Conservation (phyloP, 495 filamentous ascomycete species). For the Staphylotrichum tortipilum region DNA sequence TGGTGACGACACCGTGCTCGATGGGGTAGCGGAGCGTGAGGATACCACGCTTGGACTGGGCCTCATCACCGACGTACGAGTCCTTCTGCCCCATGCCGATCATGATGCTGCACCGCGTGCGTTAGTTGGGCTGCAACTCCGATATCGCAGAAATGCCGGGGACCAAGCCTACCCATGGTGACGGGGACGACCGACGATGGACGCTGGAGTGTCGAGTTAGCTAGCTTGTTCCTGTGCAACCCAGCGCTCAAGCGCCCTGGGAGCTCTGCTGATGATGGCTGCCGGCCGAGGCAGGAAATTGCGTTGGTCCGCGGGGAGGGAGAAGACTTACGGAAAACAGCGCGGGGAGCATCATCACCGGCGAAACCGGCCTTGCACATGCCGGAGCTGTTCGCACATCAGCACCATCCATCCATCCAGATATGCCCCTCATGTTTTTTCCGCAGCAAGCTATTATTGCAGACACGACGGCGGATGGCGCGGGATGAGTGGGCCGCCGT, state of each 20-base stretch:
- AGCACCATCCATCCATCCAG: slow-evolving; percentile 32
- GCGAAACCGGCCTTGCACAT: slow-evolving; percentile 99
- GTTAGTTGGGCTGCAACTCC: slow-evolving; percentile 11
- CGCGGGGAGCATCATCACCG: slow-evolving; percentile 99
- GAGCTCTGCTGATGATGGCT: slow-evolving; percentile 6
- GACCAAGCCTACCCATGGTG: slow-evolving; percentile 86
- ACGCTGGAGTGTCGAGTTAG: slow-evolving; percentile 52
- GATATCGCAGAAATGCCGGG: background rate
- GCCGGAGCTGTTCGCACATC: slow-evolving; percentile 72
- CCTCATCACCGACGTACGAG: slow-evolving; percentile 99
- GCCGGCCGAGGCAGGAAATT: no score
- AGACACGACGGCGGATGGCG: background rate
- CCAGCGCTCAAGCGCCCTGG: no score
- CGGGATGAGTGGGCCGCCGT: slow-evolving; percentile 2
- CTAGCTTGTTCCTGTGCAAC: background rate
- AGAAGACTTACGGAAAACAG: slow-evolving; percentile 99
- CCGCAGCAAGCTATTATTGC: slow-evolving; percentile 8
- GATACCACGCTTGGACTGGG: slow-evolving; percentile 99
- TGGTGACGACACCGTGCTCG: slow-evolving; percentile 99
- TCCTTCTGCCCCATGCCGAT: slow-evolving; percentile 99
- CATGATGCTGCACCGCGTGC: slow-evolving; percentile 83
- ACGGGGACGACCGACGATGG: slow-evolving; percentile 98
- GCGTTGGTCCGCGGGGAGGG: no score
- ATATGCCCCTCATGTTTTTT: slow-evolving; percentile 5
- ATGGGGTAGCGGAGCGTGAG: slow-evolving; percentile 98